Evolutionary conservation across 257 asterid genomes (phyloP).

Genomic region (Przewalskia tangutica): DNA sequence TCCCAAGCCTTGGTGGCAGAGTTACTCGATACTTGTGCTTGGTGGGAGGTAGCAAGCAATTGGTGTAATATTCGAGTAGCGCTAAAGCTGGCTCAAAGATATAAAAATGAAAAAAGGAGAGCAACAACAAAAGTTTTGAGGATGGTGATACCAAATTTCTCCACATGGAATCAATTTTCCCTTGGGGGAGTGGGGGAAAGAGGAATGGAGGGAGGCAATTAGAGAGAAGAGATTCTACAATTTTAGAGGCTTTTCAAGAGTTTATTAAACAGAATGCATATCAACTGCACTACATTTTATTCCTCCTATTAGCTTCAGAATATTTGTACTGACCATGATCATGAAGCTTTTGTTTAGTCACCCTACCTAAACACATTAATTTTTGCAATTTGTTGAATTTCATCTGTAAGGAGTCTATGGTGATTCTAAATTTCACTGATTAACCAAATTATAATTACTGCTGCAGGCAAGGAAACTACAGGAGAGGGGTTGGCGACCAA

Average conservation of each 20-base stretch:
- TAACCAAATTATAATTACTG: background rate
- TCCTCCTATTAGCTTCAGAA: background rate
- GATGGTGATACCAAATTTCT: background rate
- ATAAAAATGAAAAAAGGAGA: background rate
- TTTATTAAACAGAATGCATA: background rate
- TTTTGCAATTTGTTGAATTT: background rate
- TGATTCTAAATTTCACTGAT: background rate
- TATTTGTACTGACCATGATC: background rate
- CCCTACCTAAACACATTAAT: background rate
- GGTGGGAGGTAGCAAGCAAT: background rate
- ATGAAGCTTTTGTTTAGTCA: background rate
- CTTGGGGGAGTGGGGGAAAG: background rate
- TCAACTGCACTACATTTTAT: background rate
- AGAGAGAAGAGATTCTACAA: background rate
- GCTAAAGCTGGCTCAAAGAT: background rate
- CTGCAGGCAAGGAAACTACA: constrained; percentile 89
- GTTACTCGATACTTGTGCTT: background rate
- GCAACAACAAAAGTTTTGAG: background rate
- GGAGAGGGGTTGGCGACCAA: constrained; percentile 94
- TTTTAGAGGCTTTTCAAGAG: background rate
- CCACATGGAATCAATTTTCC: background rate
- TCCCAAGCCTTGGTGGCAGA: background rate
- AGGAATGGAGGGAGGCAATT: background rate
- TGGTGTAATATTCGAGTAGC: background rate
- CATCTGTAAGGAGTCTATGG: background rate